Evolutionary conservation across 139 green algal genomes (phyloP).

Genomic region (Haematococcus sp.): DNA sequence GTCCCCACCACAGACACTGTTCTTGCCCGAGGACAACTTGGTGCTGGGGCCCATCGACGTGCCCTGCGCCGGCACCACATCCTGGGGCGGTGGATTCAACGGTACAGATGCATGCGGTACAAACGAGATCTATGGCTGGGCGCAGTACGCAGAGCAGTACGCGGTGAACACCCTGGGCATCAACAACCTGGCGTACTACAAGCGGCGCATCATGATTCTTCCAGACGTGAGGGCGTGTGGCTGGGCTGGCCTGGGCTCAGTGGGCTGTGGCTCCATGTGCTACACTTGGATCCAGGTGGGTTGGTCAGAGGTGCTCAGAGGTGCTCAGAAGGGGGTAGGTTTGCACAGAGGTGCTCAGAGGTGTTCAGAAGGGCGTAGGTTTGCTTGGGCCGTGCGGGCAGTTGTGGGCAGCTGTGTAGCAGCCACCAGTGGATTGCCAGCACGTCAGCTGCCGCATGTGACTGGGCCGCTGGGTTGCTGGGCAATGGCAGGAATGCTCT

Average conservation of each 20-base stretch:
- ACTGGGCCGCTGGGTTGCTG: no score
- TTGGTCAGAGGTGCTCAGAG: neutral
- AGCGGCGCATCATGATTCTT: slow-evolving; percentile 12
- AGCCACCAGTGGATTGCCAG: no score
- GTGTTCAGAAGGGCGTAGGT: no score
- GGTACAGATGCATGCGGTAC: neutral
- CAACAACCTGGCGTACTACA: neutral
- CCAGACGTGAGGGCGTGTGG: neutral
- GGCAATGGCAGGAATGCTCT: no score
- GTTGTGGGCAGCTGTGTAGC: no score
- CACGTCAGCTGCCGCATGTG: no score
- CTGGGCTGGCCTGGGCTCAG: slow-evolving; percentile 17
- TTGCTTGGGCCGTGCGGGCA: no score
- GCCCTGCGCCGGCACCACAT: slow-evolving; percentile 11
- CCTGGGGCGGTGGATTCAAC: neutral
- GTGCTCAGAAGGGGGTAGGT: no score
- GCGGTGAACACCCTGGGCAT: neutral
- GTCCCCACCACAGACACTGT: neutral
- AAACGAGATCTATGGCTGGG: slow-evolving; percentile 14
- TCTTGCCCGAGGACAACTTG: slow-evolving; percentile 13
- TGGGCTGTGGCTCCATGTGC: slow-evolving; percentile 21
- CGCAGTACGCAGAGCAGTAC: slow-evolving; percentile 5
- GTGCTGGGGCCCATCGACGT: slow-evolving; percentile 18
- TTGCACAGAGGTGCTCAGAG: no score
- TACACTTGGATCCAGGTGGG: slow-evolving; percentile 12